Percentiles rank a stretch among this genome's conserved stretches.
These are phyloP conservation scores for Croton setiger DNA, from an alignment of 441 rosid genomes.

Conservation along the genomic window DNA sequence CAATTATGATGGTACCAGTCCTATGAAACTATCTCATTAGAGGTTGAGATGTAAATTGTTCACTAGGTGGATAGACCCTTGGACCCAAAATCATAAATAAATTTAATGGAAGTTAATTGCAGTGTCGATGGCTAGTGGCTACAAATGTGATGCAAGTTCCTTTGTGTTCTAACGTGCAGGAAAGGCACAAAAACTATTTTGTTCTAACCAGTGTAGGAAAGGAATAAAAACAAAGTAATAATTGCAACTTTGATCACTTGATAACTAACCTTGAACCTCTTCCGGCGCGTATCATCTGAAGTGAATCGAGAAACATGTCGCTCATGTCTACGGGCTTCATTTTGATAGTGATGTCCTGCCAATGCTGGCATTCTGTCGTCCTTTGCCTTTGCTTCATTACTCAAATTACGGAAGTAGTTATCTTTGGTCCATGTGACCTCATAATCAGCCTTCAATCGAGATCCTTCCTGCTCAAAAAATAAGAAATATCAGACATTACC, in stretches of 20 bases:
- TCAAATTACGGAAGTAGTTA: conserved; percentile 59
- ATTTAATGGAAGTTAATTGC: not conserved
- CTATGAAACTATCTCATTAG: not conserved
- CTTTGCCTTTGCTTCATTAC: conserved; percentile 42
- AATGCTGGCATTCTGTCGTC: conserved; percentile 30
- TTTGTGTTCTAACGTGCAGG: not conserved
- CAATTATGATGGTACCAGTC: not conserved
- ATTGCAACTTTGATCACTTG: not conserved
- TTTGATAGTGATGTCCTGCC: conserved; percentile 33
- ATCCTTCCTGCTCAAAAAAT: conserved; percentile 64
- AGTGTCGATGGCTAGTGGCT: not conserved
- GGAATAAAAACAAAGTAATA: not conserved
- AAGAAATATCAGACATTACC: conserved; percentile 8
- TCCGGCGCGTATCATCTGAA: conserved; percentile 55
- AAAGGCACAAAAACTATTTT: not conserved
- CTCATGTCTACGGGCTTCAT: conserved; percentile 39
- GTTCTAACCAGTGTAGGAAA: not conserved
- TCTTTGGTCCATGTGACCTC: conserved; percentile 81
- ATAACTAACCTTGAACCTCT: conserved; percentile 74
- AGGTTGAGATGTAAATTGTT: too few relatives aligned
- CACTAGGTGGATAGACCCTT: not conserved
- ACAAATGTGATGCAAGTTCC: too few relatives aligned
- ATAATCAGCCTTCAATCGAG: conserved; percentile 76
- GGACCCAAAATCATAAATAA: not conserved
- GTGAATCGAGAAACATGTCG: conserved; percentile 25